These are phyloP conservation scores for Yamadazyma spencermartinsiae DNA, from an alignment of 1,139 yeast species.

Conservation along the genomic window DNA sequence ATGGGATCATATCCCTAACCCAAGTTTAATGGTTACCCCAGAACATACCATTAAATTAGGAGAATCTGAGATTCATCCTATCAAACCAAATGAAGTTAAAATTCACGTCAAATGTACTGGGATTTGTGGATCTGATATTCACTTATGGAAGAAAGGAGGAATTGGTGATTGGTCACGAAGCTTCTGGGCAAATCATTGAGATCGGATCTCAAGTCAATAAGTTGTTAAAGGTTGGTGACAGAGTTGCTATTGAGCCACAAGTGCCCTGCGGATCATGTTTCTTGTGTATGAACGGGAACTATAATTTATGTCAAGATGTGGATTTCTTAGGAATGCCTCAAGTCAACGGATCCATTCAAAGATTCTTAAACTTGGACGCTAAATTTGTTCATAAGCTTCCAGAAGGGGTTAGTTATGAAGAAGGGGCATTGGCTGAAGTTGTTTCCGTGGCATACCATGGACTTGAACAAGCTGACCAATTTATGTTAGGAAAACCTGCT, in stretches of 20 bases:
- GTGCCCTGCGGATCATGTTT: constrained; percentile 69
- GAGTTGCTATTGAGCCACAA: constrained; percentile 51
- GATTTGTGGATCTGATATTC: constrained; percentile 38
- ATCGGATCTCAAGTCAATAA: constrained; percentile 28
- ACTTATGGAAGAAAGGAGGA: constrained; percentile 33
- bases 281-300: constrained; percentile 67
- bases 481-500: constrained; percentile 71
- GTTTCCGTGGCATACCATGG: constrained; percentile 35
- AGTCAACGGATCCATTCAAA: constrained; percentile 18
- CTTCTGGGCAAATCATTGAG: constrained; percentile 31
- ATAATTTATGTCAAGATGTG: constrained; percentile 58
- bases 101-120: constrained; percentile 50
- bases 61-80: constrained; percentile 16
- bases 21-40: constrained; percentile 19
- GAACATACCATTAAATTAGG: constrained; percentile 15
- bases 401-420: constrained; percentile 28
- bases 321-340: constrained; percentile 22
- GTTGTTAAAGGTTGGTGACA: constrained; percentile 29
- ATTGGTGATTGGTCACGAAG: constrained; percentile 39
- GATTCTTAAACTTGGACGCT: constrained; percentile 19
- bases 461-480: constrained; percentile 40
- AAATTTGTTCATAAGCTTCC: constrained; percentile 25
- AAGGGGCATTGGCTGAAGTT: constrained; percentile 36
- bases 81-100: constrained; percentile 61
- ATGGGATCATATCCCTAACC: constrained; percentile 21